Evolutionary conservation across 83 land plant genomes (phyloP).

Genomic region (Picea abies): DNA sequence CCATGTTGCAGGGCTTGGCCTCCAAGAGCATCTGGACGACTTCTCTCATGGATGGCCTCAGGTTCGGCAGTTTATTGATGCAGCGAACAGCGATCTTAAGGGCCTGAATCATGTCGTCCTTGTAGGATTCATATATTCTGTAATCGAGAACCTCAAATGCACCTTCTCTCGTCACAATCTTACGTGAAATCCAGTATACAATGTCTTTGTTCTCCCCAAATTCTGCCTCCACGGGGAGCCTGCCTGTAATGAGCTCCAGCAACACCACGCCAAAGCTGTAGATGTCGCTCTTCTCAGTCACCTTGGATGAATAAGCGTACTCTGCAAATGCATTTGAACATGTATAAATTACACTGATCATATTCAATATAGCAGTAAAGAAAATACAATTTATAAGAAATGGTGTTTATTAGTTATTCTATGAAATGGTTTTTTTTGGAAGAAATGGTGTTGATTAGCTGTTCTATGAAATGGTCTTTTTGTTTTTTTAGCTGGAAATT

Average conservation of each 20-base stretch:
- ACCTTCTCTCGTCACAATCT: not conserved
- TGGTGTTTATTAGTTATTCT: too few species aligned
- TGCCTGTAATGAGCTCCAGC: constrained; percentile 42
- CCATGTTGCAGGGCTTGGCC: not conserved
- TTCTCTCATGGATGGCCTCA: constrained; percentile 60
- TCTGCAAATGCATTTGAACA: constrained; percentile 11
- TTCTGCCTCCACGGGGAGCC: constrained; percentile 23
- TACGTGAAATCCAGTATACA: constrained; percentile 31
- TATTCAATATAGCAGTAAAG: too few species aligned
- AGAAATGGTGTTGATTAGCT: too few species aligned
- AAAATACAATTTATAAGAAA: too few species aligned
- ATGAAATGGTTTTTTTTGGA: too few species aligned
- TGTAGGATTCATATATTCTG: constrained; percentile 14
- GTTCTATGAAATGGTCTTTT: too few species aligned
- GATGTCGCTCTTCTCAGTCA: constrained; percentile 33
- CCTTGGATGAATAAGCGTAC: constrained; percentile 21
- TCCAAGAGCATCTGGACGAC: constrained; percentile 61
- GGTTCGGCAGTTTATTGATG: constrained; percentile 44
- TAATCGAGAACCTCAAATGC: constrained; percentile 36
- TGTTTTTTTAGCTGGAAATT: too few species aligned
- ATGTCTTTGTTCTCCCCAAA: constrained; percentile 34
- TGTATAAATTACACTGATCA: too few species aligned
- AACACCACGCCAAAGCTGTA: constrained; percentile 43
- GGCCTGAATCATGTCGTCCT: constrained; percentile 55
- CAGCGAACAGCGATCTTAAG: constrained; percentile 54